phyloP scores from a whole-genome alignment of 2,329 filamentous ascomycete genomes.

The Arachnopeziza araneosa region DNA sequence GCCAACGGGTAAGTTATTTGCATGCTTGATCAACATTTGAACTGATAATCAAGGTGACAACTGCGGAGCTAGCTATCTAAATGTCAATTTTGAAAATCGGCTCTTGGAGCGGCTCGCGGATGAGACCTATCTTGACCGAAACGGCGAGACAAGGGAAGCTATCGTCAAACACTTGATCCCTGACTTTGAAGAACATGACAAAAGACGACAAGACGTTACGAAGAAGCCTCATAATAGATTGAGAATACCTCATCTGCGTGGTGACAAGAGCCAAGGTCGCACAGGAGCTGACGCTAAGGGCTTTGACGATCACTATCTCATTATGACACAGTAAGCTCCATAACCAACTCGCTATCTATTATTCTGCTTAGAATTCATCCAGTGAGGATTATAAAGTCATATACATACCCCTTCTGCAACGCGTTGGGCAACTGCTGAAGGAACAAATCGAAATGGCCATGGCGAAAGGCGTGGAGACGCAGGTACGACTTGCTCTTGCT shows the following conservation, averaged over 20 bases:
- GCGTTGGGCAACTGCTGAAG: constrained; percentile 6
- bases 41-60: constrained; percentile 8
- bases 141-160: constrained; percentile 5
- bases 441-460: constrained; percentile 10
- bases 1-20: constrained; percentile 12
- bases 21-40: neutral
- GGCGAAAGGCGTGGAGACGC: neutral
- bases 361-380: neutral
- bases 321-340: constrained; percentile 8
- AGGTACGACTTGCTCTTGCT: neutral
- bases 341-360: neutral
- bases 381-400: constrained; percentile 18
- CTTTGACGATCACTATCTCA: constrained; percentile 9
- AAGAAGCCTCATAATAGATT: constrained; percentile 1
- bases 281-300: constrained; percentile 6
- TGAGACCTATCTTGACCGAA: constrained; percentile 10
- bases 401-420: constrained; percentile 10
- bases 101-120: constrained; percentile 4
- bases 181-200: constrained; percentile 12
- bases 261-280: constrained; percentile 7
- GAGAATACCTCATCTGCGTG: constrained; percentile 7
- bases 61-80: constrained; percentile 14
- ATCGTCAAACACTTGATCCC: constrained; percentile 7
- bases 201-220: constrained; percentile 6
- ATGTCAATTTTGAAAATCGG: constrained; percentile 11